A percentile compares a stretch with the other conserved stretches of the same genome.
Conservation (phyloP, 2,329 filamentous ascomycete species). For the Malbranchea zuffiana region DNA sequence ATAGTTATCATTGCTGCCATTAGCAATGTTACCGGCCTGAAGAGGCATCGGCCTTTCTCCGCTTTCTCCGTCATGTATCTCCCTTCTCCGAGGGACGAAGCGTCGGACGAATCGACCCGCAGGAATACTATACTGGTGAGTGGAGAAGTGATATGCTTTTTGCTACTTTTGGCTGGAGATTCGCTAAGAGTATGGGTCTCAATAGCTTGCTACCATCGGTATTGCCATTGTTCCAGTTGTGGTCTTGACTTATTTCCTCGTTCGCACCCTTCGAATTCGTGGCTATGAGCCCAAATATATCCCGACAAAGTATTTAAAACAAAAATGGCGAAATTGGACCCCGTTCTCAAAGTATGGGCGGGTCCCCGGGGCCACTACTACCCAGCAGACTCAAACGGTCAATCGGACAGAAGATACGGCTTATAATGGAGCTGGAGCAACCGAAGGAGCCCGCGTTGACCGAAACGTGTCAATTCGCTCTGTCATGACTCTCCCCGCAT, state of each 20-base stretch:
- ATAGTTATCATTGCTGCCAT: too few species aligned
- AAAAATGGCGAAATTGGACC: conserved; percentile 42
- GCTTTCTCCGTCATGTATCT: too few species aligned
- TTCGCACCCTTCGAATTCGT: conserved; percentile 35
- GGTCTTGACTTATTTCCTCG: conserved; percentile 24
- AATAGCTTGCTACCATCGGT: conserved; percentile 11
- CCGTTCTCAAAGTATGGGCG: conserved; percentile 34
- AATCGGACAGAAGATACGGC: conserved; percentile 17
- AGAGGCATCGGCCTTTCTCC: too few species aligned
- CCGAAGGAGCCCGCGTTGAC: conserved; percentile 43
- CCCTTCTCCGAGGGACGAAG: too few species aligned
- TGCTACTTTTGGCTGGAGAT: not conserved
- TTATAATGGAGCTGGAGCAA: conserved; percentile 4
- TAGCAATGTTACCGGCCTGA: too few species aligned
- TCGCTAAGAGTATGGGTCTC: too few species aligned
- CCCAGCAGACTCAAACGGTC: conserved; percentile 7
- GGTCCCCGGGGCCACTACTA: conserved; percentile 19
- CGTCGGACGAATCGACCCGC: too few species aligned
- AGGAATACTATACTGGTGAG: too few species aligned
- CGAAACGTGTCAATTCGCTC: conserved; percentile 79
- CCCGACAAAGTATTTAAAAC: conserved; percentile 41
- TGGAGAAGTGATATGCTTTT: conserved; percentile 2
- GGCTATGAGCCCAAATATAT: conserved; percentile 42
- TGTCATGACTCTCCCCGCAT: conserved; percentile 87
- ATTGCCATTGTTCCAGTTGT: conserved; percentile 26